Evolutionary conservation across 208 protist genomes (phyloP), one percentile per base, ranked within the genome.

Genomic region (Acanthamoeba royreba): DNA sequence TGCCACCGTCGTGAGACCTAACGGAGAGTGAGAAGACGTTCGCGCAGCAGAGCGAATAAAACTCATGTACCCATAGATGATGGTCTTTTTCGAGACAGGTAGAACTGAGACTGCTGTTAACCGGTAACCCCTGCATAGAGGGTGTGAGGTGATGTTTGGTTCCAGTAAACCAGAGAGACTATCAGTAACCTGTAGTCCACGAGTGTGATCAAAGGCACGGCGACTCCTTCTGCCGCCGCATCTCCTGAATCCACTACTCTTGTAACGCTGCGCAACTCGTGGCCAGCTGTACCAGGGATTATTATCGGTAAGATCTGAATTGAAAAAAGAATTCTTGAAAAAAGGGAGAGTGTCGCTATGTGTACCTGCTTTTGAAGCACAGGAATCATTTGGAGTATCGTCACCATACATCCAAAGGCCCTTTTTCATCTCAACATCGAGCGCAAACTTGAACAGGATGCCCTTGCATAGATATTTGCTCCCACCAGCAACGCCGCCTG

Each of bases 391-490:
- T 13, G 85, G 15, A 38, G 38, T 55, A 28, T 63, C 35, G 43
- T 92, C 42, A 53, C 85, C 85, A 38, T 92, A 92, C 85, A 92
- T 92, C 85, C 85, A 92, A 22, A 63, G 79, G 79, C 55, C 58
- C 43, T 63, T 63, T 35, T 52, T 63, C 55, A 92, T 46, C 28
- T 93, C 88, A 31, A n/a, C 43, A 63, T 93, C 88, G 7, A 93
- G 38, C 25, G 88, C 88, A 46, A 83, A 93, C 92, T 94, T 94
- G 92, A 94, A 94, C 28, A 94, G 81, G 53, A 94, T 94, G 81
- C 92, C 92, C 49, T 63, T 49, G 43, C 61, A 85, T 38, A 94
- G 7, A 63, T 94, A 94, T 17, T 94, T 94, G 42, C 52, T 52
- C 9, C 92, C 92, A 15, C 92, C 92, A 35, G 92, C 92, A 7